Base-by-base conservation (phyloP, 2,329 filamentous ascomycete genomes). In the Stachybotrys echinatus region DNA sequence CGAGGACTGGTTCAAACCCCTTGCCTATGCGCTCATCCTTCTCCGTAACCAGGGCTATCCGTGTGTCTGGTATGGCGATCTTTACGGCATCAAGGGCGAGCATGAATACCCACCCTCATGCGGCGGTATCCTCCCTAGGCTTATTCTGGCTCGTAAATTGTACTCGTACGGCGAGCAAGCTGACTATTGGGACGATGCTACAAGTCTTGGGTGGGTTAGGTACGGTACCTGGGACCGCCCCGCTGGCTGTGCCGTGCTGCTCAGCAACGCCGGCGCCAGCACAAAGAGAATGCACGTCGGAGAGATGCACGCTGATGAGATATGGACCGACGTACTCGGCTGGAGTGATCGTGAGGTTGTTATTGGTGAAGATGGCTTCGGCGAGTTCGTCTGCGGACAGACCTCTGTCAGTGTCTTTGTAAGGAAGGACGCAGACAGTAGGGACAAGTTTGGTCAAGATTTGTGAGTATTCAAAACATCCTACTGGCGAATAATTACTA, bases 1-100 rank as follows among this genome's bases (percentile, higher is more conserved):
- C 39, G 76, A 81, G 49, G 72, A 75, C 22, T 84, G 80, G 68
- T 87, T 90, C 71, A 88, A 88, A 64, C 78, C 84, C 0, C 73
- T 89, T 17, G 87, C 85, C 12, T 89, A 90, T 64, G 72, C 84
- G 1, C 74, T 90, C 42, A 88, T 89, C 49, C 77, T 91, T 2
- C 79, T 90, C 22, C 77, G 83, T 23, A 61, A 72, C 42, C 69
- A 78, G 19, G 84, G 84, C 20, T 80, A 82, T 52, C 85, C 86
- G 0, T 87, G 82, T 58, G 69, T 87, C 31, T 89, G 87, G 66
- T 89, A 85, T 64, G 85, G 85, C 31, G 85, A 89, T 59, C 65
- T 88, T 2, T 88, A 87, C 65, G 84, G 84, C 20, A 80, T 83
- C 52, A 69, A 72, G 47, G 65, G 66, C 48, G 70, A 68, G 50